Conservation (phyloP, 495 filamentous ascomycete genomes). For the Peziza echinospora region DNA sequence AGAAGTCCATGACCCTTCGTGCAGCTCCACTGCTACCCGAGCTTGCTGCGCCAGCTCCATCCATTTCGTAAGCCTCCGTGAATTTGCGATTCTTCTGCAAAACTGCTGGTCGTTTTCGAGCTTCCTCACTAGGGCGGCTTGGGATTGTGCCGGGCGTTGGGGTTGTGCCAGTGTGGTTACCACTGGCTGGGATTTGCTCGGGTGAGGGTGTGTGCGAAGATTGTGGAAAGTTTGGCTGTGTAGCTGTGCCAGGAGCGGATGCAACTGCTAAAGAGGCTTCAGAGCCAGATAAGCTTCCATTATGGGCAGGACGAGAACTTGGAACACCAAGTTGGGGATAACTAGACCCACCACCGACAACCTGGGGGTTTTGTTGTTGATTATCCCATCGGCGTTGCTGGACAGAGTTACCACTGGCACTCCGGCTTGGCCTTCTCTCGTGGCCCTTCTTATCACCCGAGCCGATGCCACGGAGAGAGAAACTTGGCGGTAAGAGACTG, state of each 20-base stretch:
- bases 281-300: constrained; percentile 11
- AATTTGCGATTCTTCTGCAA: constrained; percentile 74
- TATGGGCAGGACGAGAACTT: constrained; percentile 1
- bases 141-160: not conserved
- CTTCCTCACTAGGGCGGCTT: not conserved
- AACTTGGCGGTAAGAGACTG: constrained; percentile 56
- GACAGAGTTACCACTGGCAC: constrained; percentile 6
- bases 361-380: not conserved
- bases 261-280: constrained; percentile 19
- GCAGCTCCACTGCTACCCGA: constrained; percentile 68
- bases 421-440: constrained; percentile 11
- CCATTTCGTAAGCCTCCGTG: constrained; percentile 61
- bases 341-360: constrained; percentile 2
- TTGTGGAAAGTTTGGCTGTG: constrained; percentile 4
- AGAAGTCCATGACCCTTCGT: constrained; percentile 93
- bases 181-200: constrained; percentile 12
- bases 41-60: constrained; percentile 34
- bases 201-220: constrained; percentile 22
- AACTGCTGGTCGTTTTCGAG: constrained; percentile 20
- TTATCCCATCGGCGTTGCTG: not conserved
- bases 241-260: constrained; percentile 24
- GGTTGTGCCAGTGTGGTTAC: not conserved
- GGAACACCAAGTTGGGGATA: constrained; percentile 17
- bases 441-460: constrained; percentile 9
- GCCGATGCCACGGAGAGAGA: constrained; percentile 33